Evolutionary conservation across 129 eudicot species (phyloP).

Genomic region (Solidago caesia): DNA sequence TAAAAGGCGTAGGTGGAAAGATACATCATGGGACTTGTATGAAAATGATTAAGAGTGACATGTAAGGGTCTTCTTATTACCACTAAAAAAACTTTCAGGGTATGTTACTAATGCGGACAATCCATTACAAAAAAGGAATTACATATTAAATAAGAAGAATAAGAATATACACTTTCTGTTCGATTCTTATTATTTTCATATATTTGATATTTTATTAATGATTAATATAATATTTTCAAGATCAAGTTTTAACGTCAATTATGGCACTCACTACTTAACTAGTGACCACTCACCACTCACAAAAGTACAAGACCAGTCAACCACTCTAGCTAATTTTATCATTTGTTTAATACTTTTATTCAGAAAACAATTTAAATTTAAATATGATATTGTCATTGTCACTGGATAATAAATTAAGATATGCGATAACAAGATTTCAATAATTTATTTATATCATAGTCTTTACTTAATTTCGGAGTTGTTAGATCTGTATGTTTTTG

Average conservation of each 20-base stretch:
- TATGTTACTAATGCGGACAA: neutral
- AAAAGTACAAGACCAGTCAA: neutral
- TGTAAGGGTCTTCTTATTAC: neutral
- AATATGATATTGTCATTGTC: too few species aligned
- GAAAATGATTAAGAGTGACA: neutral
- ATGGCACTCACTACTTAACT: constrained; percentile 24
- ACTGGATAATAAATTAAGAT: too few species aligned
- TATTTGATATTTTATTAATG: too few species aligned
- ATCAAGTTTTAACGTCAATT: constrained; percentile 11
- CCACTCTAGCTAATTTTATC: constrained; percentile 7
- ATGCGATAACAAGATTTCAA: too few species aligned
- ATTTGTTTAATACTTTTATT: neutral
- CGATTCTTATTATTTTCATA: neutral
- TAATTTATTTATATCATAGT: too few species aligned
- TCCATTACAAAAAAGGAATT: neutral
- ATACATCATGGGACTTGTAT: neutral
- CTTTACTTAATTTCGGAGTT: too few species aligned
- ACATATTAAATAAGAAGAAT: neutral
- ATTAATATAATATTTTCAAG: too few species aligned
- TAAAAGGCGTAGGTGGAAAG: neutral
- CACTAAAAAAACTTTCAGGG: neutral
- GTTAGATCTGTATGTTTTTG: too few species aligned
- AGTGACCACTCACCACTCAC: constrained; percentile 9
- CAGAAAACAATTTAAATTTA: too few species aligned
- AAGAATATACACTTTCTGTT: neutral